phyloP scores from a whole-genome alignment of 1,284 basidiomycete species.

The Leucoagaricus sp. region DNA sequence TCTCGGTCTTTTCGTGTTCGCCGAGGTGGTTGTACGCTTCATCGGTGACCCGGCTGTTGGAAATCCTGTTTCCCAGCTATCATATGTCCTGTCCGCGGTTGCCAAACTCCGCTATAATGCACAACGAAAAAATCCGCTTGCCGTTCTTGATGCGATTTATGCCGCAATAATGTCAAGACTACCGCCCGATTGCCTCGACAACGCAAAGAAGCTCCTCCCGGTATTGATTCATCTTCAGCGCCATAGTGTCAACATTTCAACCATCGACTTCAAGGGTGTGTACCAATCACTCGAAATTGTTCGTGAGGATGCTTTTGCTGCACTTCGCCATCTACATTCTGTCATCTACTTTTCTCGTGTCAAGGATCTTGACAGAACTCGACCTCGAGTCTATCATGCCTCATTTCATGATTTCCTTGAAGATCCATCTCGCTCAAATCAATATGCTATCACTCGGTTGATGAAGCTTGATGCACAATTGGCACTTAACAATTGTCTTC shows the following conservation, averaged over 20 bases:
- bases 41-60: not conserved
- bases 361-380: not conserved
- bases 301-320: not conserved
- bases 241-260: too few species aligned
- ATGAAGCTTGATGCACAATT: not conserved
- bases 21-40: not conserved
- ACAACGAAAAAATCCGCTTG: not conserved
- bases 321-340: not conserved
- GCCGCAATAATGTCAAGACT: not conserved
- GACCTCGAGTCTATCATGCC: not conserved
- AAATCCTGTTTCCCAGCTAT: not conserved
- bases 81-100: not conserved
- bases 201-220: not conserved
- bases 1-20: not conserved
- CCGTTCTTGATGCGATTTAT: not conserved
- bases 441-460: not conserved
- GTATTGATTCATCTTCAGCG: not conserved
- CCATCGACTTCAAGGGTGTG: not conserved
- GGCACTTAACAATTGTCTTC: too few species aligned
- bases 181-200: not conserved
- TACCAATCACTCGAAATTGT: not conserved
- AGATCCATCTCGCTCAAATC: not conserved
- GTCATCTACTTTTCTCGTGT: not conserved
- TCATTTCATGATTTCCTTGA: slow-evolving; percentile 1
- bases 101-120: not conserved